Evolutionary conservation across 306 rosid species (phyloP).

Genomic region (Begonia peltatifolia): DNA sequence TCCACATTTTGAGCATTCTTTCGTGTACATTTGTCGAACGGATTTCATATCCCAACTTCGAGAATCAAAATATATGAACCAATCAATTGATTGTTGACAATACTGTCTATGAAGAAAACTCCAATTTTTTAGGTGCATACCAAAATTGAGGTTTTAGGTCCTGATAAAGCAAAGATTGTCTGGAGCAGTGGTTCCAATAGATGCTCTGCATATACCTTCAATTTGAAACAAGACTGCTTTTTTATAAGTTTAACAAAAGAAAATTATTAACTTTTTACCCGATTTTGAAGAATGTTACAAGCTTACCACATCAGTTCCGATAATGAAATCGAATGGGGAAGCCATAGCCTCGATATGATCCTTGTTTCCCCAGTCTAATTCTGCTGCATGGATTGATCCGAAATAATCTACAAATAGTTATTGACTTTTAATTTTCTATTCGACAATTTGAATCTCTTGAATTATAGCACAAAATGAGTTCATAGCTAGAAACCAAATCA

Average conservation of each 20-base stretch:
- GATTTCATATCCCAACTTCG: conserved; percentile 90
- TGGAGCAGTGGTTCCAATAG: conserved; percentile 72
- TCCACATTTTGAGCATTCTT: conserved; percentile 94
- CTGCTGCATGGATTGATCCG: conserved; percentile 73
- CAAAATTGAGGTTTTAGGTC: conserved; percentile 72
- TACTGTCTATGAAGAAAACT: neutral
- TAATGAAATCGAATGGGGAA: conserved; percentile 81
- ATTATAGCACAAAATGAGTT: neutral
- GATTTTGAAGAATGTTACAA: neutral
- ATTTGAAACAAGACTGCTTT: neutral
- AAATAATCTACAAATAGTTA: conserved; percentile 36
- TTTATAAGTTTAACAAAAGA: too few relatives aligned
- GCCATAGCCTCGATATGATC: conserved; percentile 61
- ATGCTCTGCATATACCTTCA: conserved; percentile 73
- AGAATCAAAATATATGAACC: conserved; percentile 3
- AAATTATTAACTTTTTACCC: too few relatives aligned
- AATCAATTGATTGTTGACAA: neutral
- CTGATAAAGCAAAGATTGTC: conserved; percentile 68
- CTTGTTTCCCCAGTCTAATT: conserved; percentile 81
- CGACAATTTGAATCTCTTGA: too few relatives aligned
- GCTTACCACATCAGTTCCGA: conserved; percentile 92
- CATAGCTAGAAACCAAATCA: conserved; percentile 22
- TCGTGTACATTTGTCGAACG: conserved; percentile 74
- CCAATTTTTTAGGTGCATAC: conserved; percentile 18
- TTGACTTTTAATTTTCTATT: too few relatives aligned